A percentile compares a stretch with the other conserved stretches of the same genome.
phyloP scores from a whole-genome alignment of 352 stramenopile species.

The Phytophthora lateralis region DNA sequence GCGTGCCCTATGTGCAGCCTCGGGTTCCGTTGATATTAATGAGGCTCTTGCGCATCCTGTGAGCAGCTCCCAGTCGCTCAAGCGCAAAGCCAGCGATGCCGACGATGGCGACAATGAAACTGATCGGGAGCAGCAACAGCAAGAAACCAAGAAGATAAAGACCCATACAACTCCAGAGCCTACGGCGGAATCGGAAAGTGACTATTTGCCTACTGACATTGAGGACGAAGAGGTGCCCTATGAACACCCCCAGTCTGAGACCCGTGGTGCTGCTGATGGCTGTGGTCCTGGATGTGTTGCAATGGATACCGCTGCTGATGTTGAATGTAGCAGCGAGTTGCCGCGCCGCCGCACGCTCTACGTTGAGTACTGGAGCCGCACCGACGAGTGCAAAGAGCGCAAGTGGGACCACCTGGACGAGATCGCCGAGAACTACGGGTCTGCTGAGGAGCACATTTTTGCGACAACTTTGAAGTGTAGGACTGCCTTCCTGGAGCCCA shows the following conservation, averaged over 20 bases:
- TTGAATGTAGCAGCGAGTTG: constrained; percentile 54
- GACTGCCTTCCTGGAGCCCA: constrained; percentile 83
- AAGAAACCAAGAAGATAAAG: constrained; percentile 27
- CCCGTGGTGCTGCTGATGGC: constrained; percentile 31
- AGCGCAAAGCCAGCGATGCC: constrained; percentile 54
- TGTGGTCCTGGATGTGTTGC: constrained; percentile 34
- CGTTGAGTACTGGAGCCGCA: constrained; percentile 90
- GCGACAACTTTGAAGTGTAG: constrained; percentile 81
- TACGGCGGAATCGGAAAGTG: constrained; percentile 38
- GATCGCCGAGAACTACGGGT: constrained; percentile 76
- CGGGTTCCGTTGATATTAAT: constrained; percentile 76
- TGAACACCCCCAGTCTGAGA: constrained; percentile 1
- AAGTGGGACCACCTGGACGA: constrained; percentile 90
- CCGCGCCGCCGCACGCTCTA: constrained; percentile 63
- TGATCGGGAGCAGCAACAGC: constrained; percentile 29
- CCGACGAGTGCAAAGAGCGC: constrained; percentile 87
- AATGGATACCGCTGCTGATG: constrained; percentile 51
- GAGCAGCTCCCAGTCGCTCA: constrained; percentile 65
- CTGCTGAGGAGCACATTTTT: constrained; percentile 85
- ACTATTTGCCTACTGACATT: constrained; percentile 48
- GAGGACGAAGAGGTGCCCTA: constrained; percentile 28
- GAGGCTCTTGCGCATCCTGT: constrained; percentile 64
- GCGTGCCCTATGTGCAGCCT: constrained; percentile 33
- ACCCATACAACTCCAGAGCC: constrained; percentile 11
- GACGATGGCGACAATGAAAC: constrained; percentile 27